Evolutionary conservation across 345 rosid genomes (phyloP).

Genomic region (Cardamine resedifolia): DNA sequence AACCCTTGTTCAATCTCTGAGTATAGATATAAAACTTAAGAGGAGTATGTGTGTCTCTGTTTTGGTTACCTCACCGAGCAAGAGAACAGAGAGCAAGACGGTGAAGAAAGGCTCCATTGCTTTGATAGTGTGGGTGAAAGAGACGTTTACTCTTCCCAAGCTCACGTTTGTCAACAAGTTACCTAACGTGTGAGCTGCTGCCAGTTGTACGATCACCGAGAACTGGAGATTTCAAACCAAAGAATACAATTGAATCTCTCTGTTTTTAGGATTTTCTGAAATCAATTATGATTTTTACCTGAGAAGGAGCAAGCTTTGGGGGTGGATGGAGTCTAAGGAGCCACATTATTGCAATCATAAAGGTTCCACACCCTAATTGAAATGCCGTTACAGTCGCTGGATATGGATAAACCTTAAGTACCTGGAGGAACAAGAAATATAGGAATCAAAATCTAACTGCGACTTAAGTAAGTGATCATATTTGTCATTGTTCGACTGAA

Average conservation of each 20-base stretch:
- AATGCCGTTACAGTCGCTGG: conserved; percentile 85
- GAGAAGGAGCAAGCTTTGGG: conserved; percentile 64
- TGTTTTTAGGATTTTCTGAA: neutral
- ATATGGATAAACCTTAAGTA: conserved; percentile 70
- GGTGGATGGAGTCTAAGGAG: conserved; percentile 53
- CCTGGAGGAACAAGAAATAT: conserved; percentile 38
- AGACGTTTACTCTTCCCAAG: conserved; percentile 71
- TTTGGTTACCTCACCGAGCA: conserved; percentile 63
- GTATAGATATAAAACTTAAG: no score
- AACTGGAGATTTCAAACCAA: conserved; percentile 44
- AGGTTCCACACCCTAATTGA: conserved; percentile 72
- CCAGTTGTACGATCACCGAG: conserved; percentile 66
- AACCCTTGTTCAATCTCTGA: neutral
- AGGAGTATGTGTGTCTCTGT: no score
- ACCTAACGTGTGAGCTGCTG: conserved; percentile 75
- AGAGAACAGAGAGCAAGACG: conserved; percentile 60
- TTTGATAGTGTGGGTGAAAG: conserved; percentile 94
- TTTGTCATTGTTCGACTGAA: neutral
- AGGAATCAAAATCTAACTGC: neutral
- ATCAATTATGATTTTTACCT: conserved; percentile 41
- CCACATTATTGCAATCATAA: conserved; percentile 68
- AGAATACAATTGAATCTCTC: neutral
- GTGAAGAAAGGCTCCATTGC: conserved; percentile 95
- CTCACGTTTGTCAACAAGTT: conserved; percentile 83
- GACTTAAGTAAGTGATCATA: no score